phyloP scores from a whole-genome alignment of 2,329 filamentous ascomycete genomes.

The Clonostachys rosea region DNA sequence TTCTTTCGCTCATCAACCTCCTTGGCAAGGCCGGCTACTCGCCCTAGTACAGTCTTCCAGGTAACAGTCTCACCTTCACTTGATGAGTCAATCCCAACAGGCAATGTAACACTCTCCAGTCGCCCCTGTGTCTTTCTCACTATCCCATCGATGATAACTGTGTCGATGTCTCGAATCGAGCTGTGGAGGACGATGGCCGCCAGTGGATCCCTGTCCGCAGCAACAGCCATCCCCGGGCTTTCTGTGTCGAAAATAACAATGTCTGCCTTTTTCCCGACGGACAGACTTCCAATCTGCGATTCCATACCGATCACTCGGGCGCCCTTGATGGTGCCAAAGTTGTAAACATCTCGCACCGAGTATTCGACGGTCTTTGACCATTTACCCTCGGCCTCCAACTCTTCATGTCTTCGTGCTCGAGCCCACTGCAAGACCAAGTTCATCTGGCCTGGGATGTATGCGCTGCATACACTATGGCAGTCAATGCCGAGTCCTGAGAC shows the following conservation, averaged over 20 bases:
- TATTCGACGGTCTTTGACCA: too few relatives aligned
- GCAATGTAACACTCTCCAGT: slow-evolving; percentile 8
- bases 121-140: slow-evolving; percentile 37
- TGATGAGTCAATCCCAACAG: too few relatives aligned
- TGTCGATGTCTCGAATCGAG: slow-evolving; percentile 40
- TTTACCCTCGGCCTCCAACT: too few relatives aligned
- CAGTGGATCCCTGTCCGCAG: slow-evolving; percentile 33
- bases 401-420: too few relatives aligned
- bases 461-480: slow-evolving; percentile 5
- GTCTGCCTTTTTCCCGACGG: slow-evolving; percentile 40
- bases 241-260: slow-evolving; percentile 38
- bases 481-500: slow-evolving; percentile 10
- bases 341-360: slow-evolving; percentile 36
- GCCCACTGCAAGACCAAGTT: not conserved
- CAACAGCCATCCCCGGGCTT: slow-evolving; percentile 7
- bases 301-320: slow-evolving; percentile 35
- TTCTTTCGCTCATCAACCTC: too few relatives aligned
- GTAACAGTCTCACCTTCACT: too few relatives aligned
- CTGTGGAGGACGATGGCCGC: slow-evolving; percentile 48
- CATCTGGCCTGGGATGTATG: not conserved
- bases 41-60: too few relatives aligned
- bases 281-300: slow-evolving; percentile 34
- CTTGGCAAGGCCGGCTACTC: too few relatives aligned
- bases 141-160: slow-evolving; percentile 42
- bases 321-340: slow-evolving; percentile 41